A percentile compares a stretch with the other conserved stretches of the same genome.
phyloP scores from a whole-genome alignment of 805 yeast genomes.

The Scheffersomyces stipitis region DNA sequence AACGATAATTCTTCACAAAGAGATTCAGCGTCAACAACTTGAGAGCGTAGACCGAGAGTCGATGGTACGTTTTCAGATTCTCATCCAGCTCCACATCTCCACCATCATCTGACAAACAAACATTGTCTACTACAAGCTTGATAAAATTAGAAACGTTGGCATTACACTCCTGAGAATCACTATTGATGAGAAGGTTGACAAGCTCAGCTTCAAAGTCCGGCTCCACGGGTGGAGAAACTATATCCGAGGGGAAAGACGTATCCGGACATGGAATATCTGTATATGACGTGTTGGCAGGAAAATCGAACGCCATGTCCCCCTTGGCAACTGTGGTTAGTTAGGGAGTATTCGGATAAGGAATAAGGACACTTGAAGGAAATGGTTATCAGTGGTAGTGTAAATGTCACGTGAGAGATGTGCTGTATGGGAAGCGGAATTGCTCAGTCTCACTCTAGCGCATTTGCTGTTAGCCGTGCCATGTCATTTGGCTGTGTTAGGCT shows the following conservation, averaged over 20 bases:
- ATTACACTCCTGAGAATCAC: conserved; percentile 42
- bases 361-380: no score
- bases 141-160: conserved; percentile 34
- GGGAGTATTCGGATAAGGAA: no score
- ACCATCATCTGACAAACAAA: conserved; percentile 15
- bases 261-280: not conserved
- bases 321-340: no score
- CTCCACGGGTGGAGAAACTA: conserved; percentile 1
- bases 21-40: conserved; percentile 37
- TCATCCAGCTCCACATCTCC: conserved; percentile 6
- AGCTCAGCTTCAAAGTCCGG: conserved; percentile 9
- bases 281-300: no score
- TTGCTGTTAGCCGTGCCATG: no score
- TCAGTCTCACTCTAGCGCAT: no score
- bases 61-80: conserved; percentile 24
- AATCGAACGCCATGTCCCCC: no score
- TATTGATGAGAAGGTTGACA: conserved; percentile 26
- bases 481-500: no score
- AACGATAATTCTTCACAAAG: conserved; percentile 33
- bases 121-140: conserved; percentile 33
- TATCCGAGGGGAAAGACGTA: not conserved
- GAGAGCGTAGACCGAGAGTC: conserved; percentile 32
- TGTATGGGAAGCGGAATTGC: no score
- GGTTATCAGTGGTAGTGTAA: no score
- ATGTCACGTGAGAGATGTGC: no score